These are phyloP conservation scores for Sclerospora graminicola DNA, from an alignment of 352 stramenopile species.

Conservation along the genomic window DNA sequence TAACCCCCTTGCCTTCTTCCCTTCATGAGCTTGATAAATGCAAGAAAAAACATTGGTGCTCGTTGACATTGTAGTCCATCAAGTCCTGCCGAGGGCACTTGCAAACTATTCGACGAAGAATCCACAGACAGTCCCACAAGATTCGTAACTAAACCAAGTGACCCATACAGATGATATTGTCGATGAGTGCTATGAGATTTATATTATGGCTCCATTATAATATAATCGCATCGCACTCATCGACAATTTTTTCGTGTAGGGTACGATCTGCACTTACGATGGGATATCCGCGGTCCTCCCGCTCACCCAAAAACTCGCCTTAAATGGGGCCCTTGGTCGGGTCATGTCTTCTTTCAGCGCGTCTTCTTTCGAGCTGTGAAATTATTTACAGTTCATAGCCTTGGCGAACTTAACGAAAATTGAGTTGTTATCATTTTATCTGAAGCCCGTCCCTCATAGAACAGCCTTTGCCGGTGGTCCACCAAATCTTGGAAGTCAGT, in stretches of 20 bases:
- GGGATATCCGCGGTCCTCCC: conserved; percentile 91
- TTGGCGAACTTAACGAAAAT: conserved; percentile 91
- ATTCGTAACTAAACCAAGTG: too few relatives aligned
- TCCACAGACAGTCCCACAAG: too few relatives aligned
- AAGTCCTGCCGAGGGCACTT: too few relatives aligned
- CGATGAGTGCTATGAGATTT: too few relatives aligned
- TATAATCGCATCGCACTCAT: conserved; percentile 92
- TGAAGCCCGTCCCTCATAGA: conserved; percentile 93
- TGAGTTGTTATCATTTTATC: conserved; percentile 87
- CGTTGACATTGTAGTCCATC: too few relatives aligned
- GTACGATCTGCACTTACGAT: conserved; percentile 88
- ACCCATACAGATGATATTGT: too few relatives aligned
- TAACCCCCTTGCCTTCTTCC: too few relatives aligned
- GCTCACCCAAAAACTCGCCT: conserved; percentile 91
- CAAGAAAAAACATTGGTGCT: too few relatives aligned
- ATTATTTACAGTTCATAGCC: conserved; percentile 87
- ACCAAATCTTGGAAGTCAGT: conserved; percentile 97
- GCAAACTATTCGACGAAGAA: too few relatives aligned
- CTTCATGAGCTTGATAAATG: too few relatives aligned
- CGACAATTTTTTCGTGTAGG: conserved; percentile 93
- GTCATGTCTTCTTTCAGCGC: conserved; percentile 88
- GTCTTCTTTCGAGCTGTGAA: conserved; percentile 84
- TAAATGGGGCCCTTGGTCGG: conserved; percentile 89
- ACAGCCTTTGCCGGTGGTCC: conserved; percentile 95
- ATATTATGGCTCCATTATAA: too few relatives aligned